Percentiles rank a stretch among this genome's conserved stretches.
Conservation (phyloP, 768 basidiomycete genomes). For the Tylopilus subfusipes region DNA sequence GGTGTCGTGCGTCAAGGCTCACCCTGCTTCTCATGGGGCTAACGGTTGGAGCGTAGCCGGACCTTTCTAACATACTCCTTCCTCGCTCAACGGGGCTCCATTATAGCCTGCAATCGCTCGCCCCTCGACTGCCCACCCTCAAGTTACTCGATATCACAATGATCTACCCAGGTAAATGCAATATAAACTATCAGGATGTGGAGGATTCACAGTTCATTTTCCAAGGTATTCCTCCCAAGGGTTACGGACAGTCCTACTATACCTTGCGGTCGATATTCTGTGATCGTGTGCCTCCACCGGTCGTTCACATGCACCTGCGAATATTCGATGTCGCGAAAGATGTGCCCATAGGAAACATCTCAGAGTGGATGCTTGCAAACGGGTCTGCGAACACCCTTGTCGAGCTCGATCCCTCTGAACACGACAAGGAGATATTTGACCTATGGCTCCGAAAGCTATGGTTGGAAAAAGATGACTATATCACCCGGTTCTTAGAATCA, state of each 20-base stretch:
- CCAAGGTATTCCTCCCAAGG: constrained; percentile 69
- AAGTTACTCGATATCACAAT: constrained; percentile 89
- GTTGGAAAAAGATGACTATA: constrained; percentile 77
- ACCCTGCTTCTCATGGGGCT: constrained; percentile 8
- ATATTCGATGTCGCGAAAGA: constrained; percentile 64
- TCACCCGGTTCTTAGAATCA: constrained; percentile 61
- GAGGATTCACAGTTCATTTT: background rate
- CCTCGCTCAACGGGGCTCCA: constrained; percentile 92
- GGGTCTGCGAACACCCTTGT: constrained; percentile 29
- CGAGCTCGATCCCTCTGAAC: constrained; percentile 50
- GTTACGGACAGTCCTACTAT: constrained; percentile 86
- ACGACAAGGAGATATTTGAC: constrained; percentile 70
- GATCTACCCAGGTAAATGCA: constrained; percentile 72
- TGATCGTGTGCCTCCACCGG: constrained; percentile 75
- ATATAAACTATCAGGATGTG: background rate
- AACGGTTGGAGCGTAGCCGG: constrained; percentile 46
- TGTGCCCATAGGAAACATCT: constrained; percentile 67
- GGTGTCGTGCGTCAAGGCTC: constrained; percentile 66
- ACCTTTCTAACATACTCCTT: constrained; percentile 77
- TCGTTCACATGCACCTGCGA: constrained; percentile 83
- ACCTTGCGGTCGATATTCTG: constrained; percentile 87
- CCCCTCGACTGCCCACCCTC: constrained; percentile 71
- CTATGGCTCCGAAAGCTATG: constrained; percentile 79
- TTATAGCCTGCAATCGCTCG: constrained; percentile 77
- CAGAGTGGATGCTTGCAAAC: constrained; percentile 31